Evolutionary conservation across 2,329 filamentous ascomycete genomes (phyloP), one percentile per base, ranked within the genome.

Genomic region (Fusarium longipes): DNA sequence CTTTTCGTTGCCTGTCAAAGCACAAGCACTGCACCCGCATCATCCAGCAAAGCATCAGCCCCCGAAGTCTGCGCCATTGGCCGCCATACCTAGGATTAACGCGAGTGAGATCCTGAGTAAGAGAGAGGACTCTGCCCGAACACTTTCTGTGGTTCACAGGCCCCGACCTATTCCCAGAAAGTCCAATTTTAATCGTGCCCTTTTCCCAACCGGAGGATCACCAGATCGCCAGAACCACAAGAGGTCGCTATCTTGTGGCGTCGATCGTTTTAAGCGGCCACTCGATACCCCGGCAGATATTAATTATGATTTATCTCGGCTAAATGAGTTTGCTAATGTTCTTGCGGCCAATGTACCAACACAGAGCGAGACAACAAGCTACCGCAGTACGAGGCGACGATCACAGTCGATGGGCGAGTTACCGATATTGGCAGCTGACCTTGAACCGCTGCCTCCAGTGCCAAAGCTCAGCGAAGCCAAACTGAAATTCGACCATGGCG

Each of bases 111-210:
- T 50, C 18, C 15, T 60, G 44, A 36, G n/a, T 6, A 56, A 49
- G 35, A 64, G 32, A 30, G 25, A 53, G 22, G 62, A 55, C 15
- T 54, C 49, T 35, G 30, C 54, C 39, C 59, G 52, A 51, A 51
- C 49, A 14, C 29, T 49, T 27, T 73, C 71, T 0, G 77, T 88
- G 20, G 79, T 88, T 8, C 78, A 88, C 71, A 81, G 86, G 7
- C 86, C 86, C 3, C 80, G 86, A 30, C 86, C 86, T 4, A 85
- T 88, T 53, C 84, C 85, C 7, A 80, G 86, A 50, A 83, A 82
- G 33, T 73, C 75, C 4, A 79, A 79, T 25, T 75, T 81, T 11
- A 82, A 85, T 65, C 78, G 83, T 40, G 78, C 79, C 45, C 76
- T 84, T 32, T 84, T 84, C 73, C 80, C 83, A 5, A 78, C 80